Evolutionary conservation across 148 eudicot species (phyloP).

Genomic region (Nyssa sinensis): DNA sequence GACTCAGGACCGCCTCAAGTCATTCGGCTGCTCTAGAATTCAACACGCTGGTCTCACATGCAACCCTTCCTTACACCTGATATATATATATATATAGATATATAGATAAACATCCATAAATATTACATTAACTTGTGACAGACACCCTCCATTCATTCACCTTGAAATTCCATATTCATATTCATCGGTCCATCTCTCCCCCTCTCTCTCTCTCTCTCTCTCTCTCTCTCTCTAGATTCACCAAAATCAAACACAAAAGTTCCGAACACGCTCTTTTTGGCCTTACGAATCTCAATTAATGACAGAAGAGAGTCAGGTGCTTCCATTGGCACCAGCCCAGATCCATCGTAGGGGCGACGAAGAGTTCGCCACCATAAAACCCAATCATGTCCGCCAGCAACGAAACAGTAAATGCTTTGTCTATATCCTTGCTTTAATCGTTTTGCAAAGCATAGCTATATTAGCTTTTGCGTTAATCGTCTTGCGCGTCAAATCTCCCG

Average conservation of each 20-base stretch:
- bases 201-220: background rate
- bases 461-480: constrained; percentile 31
- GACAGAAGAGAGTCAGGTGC: constrained; percentile 10
- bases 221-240: background rate
- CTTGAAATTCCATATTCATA: too few species aligned
- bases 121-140: background rate
- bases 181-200: too few species aligned
- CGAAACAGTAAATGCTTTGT: constrained; percentile 38
- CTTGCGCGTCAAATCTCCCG: constrained; percentile 24
- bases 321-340: constrained; percentile 18
- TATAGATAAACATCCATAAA: too few species aligned
- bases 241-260: too few species aligned
- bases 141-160: background rate
- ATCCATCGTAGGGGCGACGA: constrained; percentile 19
- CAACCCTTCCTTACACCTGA: too few species aligned
- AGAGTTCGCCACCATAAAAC: background rate
- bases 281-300: too few species aligned
- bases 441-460: constrained; percentile 14
- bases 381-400: background rate
- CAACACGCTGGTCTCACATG: too few species aligned
- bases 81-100: too few species aligned
- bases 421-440: constrained; percentile 24
- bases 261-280: too few species aligned
- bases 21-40: too few species aligned
- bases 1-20: too few species aligned